A percentile compares a stretch with the other conserved stretches of the same genome.
phyloP scores from a whole-genome alignment of 2,329 filamentous ascomycete genomes.

The Chaetomiaceae sp. region DNA sequence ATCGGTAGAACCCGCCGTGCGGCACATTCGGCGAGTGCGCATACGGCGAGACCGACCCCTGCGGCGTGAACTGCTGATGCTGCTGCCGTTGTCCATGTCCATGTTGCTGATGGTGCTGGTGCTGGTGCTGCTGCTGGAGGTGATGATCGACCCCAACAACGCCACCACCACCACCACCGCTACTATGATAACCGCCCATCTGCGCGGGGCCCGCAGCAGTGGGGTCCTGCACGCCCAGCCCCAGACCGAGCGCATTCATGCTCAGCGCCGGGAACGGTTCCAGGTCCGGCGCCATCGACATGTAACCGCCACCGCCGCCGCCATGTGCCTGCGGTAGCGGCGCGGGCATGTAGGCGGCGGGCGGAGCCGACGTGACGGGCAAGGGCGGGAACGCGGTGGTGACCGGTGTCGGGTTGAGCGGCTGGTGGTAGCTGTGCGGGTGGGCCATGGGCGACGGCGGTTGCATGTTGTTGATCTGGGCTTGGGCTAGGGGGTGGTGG shows the following conservation, averaged over 20 bases:
- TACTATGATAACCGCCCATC: constrained; percentile 14
- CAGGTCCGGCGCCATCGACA: constrained; percentile 27
- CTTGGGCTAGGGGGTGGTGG: constrained; percentile 9
- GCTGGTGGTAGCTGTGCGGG: constrained; percentile 19
- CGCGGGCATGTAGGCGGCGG: constrained; percentile 15
- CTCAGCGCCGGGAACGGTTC: constrained; percentile 33
- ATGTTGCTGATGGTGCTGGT: constrained; percentile 1
- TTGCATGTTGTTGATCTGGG: constrained; percentile 14
- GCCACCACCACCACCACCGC: constrained; percentile 25
- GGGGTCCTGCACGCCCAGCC: constrained; percentile 33
- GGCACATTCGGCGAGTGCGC: constrained; percentile 36
- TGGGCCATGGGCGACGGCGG: constrained; percentile 9
- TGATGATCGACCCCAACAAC: too few species aligned
- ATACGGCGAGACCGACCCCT: constrained; percentile 40
- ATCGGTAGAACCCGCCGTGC: constrained; percentile 32
- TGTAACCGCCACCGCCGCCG: constrained; percentile 30
- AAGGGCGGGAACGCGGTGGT: constrained; percentile 9
- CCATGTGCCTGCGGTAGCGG: too few species aligned
- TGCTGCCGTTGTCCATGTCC: constrained; percentile 18
- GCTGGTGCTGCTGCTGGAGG: background rate
- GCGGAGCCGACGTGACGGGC: constrained; percentile 12
- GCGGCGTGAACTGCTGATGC: constrained; percentile 32
- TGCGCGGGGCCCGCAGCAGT: background rate
- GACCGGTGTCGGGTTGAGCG: constrained; percentile 17
- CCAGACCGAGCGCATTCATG: constrained; percentile 34